A percentile compares a stretch with the other conserved stretches of the same genome.
phyloP scores from a whole-genome alignment of 345 rosid species.

The Geranium rotundifolium region DNA sequence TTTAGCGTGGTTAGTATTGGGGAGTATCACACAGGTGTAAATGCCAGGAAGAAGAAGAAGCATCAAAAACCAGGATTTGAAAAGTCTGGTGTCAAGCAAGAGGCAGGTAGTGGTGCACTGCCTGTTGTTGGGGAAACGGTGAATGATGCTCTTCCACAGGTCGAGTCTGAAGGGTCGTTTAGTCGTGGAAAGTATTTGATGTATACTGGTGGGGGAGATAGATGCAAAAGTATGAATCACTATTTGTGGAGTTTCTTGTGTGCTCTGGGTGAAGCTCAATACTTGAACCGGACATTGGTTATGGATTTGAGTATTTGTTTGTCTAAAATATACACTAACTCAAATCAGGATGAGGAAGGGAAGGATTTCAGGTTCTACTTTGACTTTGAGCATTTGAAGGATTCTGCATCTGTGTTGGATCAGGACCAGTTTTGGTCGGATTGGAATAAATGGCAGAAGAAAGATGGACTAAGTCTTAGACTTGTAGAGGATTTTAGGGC shows the following conservation, averaged over 20 bases:
- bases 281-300: slow-evolving; percentile 75
- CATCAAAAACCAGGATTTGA: slow-evolving; percentile 62
- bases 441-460: slow-evolving; percentile 76
- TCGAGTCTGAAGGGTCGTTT: slow-evolving; percentile 72
- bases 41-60: slow-evolving; percentile 86
- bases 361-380: slow-evolving; percentile 91
- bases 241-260: slow-evolving; percentile 92
- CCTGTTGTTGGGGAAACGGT: slow-evolving; percentile 69
- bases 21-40: slow-evolving; percentile 82
- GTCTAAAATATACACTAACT: slow-evolving; percentile 57
- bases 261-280: slow-evolving; percentile 91
- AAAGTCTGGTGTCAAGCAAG: slow-evolving; percentile 26
- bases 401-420: slow-evolving; percentile 81
- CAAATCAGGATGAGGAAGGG: slow-evolving; percentile 80
- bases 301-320: slow-evolving; percentile 82
- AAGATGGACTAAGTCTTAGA: slow-evolving; percentile 34
- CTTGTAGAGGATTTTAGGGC: slow-evolving; percentile 63
- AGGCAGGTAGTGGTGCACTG: slow-evolving; percentile 9
- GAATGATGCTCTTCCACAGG: slow-evolving; percentile 62
- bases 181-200: slow-evolving; percentile 55
- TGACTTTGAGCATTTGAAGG: slow-evolving; percentile 87
- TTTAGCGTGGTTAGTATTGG: slow-evolving; percentile 49
- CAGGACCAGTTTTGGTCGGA: slow-evolving; percentile 73
- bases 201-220: slow-evolving; percentile 71
- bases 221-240: slow-evolving; percentile 95